Percentiles rank a stretch among this genome's conserved stretches.
Conservation (phyloP, 495 filamentous ascomycete species). For the Tuber brumale region DNA sequence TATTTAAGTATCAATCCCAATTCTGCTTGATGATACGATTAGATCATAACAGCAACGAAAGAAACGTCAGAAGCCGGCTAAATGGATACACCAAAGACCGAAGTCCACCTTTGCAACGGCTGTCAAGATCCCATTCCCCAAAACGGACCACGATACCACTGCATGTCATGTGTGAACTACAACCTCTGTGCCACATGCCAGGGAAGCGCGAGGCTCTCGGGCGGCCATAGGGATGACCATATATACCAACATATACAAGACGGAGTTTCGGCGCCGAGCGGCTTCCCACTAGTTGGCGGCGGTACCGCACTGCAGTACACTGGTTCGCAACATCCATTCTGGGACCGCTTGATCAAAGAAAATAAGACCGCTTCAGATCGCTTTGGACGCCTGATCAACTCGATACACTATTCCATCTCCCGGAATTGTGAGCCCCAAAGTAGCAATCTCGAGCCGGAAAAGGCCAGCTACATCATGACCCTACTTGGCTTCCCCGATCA, state of each 20-base stretch:
- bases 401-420: background rate
- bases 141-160: background rate
- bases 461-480: background rate
- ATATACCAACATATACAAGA: background rate
- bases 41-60: background rate
- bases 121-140: background rate
- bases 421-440: background rate
- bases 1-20: constrained; percentile 1
- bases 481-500: background rate
- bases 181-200: background rate
- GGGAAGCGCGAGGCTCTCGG: background rate
- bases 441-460: background rate
- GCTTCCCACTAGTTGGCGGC: background rate
- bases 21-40: background rate
- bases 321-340: background rate
- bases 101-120: background rate
- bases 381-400: background rate
- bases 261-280: background rate
- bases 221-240: background rate
- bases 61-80: background rate
- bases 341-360: background rate
- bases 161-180: background rate
- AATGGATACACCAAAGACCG: background rate
- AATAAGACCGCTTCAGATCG: background rate
- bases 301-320: background rate